A percentile compares a stretch with the other conserved stretches of the same genome.
Evolutionary conservation across 768 basidiomycete species (phyloP).

Genomic region (Calocera viscosa): DNA sequence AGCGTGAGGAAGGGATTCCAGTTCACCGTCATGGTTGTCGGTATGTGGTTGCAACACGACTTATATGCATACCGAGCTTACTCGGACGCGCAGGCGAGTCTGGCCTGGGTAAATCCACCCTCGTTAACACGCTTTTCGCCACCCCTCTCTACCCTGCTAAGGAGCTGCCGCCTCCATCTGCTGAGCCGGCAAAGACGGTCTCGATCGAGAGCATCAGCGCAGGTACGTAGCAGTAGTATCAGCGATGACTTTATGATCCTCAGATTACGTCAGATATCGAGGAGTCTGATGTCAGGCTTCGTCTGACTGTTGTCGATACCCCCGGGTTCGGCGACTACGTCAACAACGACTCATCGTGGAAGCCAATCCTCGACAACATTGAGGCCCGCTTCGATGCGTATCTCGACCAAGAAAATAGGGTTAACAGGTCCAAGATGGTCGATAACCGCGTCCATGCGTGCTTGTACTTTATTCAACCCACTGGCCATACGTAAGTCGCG

Average conservation of each 20-base stretch:
- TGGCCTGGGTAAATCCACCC: slow-evolving; percentile 94
- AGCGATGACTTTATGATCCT: background rate
- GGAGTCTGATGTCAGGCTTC: slow-evolving; percentile 92
- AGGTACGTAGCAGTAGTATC: slow-evolving; percentile 40
- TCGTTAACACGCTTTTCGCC: slow-evolving; percentile 98
- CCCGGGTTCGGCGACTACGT: slow-evolving; percentile 99
- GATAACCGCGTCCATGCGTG: slow-evolving; percentile 99
- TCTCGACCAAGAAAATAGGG: slow-evolving; percentile 96
- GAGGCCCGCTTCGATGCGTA: slow-evolving; percentile 96
- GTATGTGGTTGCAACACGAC: slow-evolving; percentile 41
- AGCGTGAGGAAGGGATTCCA: slow-evolving; percentile 97
- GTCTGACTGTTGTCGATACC: slow-evolving; percentile 97
- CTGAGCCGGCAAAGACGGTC: slow-evolving; percentile 83
- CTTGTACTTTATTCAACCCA: slow-evolving; percentile 97
- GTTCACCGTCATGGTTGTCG: slow-evolving; percentile 98
- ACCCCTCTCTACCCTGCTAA: slow-evolving; percentile 88
- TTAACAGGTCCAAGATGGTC: slow-evolving; percentile 82
- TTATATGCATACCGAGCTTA: slow-evolving; percentile 7
- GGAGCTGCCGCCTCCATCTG: slow-evolving; percentile 67
- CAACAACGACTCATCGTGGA: slow-evolving; percentile 99
- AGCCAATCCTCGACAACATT: slow-evolving; percentile 95
- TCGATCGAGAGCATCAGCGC: slow-evolving; percentile 97
- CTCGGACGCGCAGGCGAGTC: slow-evolving; percentile 62
- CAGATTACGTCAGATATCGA: slow-evolving; percentile 69
- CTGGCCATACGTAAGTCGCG: slow-evolving; percentile 79